Evolutionary conservation across 2,329 filamentous ascomycete genomes (phyloP), one percentile per base, ranked within the genome.

Genomic region (Pseudocercospora ulei): DNA sequence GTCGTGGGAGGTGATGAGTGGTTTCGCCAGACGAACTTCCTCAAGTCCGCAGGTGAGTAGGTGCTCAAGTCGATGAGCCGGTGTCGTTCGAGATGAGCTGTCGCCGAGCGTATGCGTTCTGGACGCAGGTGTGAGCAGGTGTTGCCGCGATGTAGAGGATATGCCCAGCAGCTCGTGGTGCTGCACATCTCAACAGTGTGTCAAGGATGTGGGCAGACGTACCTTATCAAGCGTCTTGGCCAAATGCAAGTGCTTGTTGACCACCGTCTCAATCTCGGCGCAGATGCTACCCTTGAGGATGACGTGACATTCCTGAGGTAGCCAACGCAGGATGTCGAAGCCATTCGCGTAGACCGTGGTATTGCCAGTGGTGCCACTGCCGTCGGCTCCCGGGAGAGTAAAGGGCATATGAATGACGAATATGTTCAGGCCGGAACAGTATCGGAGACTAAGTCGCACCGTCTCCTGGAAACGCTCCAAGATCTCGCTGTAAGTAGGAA

Each of bases 331-430:
- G 20, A 67, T 67, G 41, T 66, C 65, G 41, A 68, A 68, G 0
- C 64, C 65, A 39, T 67, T 67, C 8, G 64, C 64, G 39, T 67
- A 67, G 5, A 67, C 62, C 14, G 61, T 65, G 2, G 60, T 63
- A 16, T 62, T 61, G 5, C 59, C 57, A 18, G 48, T 52, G 6
- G 50, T 55, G 6, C 49, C 53, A 41, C 52, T 55, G 22, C 53
- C 54, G 35, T 57, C 56, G 1, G 53, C 47, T 12, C 54, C 51
- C 1, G 55, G 55, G 4, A 56, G 48, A 8, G 48, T 51, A 43
- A 57, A 58, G 5, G 56, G 62, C 31, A 66, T 54, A 11, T 59
- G 53, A 17, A 68, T 63, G 22, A 59, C 60, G 34, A 67, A 59
- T 1, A 50, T 62, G 47, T 63, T 60, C 20, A 68, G 46, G 2